Evolutionary conservation across 768 basidiomycete genomes (phyloP).

Genomic region (Auriscalpium vulgare): DNA sequence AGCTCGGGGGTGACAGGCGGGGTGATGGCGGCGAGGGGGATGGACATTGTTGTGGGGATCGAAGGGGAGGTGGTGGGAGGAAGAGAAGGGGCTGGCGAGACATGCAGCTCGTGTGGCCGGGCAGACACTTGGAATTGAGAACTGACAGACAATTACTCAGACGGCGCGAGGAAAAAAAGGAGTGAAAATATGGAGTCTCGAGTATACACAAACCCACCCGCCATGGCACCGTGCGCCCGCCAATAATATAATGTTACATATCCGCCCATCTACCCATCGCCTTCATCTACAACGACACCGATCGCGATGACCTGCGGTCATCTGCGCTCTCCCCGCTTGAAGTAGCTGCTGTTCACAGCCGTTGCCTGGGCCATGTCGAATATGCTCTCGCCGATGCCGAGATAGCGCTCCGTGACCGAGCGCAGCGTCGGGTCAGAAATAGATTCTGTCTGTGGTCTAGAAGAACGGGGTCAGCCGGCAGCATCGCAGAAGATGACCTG

Average conservation of each 20-base stretch:
- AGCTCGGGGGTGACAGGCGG: constrained; percentile 8
- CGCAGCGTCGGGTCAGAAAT: constrained; percentile 77
- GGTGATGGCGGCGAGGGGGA: neutral
- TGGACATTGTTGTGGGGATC: neutral
- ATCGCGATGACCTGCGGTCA: constrained; percentile 16
- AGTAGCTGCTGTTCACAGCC: constrained; percentile 83
- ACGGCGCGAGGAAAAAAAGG: too few species aligned
- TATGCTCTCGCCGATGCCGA: constrained; percentile 81
- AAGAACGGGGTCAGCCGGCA: neutral
- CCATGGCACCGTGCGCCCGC: too few species aligned
- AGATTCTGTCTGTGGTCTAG: constrained; percentile 54
- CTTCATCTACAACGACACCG: too few species aligned
- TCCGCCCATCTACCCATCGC: too few species aligned
- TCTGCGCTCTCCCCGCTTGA: constrained; percentile 47
- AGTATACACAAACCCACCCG: too few species aligned
- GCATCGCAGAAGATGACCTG: neutral
- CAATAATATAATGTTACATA: too few species aligned
- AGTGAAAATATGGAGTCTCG: too few species aligned
- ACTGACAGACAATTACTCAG: too few species aligned
- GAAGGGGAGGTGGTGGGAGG: neutral
- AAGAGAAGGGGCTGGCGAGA: too few species aligned
- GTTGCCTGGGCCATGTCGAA: constrained; percentile 81
- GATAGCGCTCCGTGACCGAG: constrained; percentile 70
- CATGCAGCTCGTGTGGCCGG: too few species aligned
- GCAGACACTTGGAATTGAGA: too few species aligned